phyloP scores from a whole-genome alignment of 2,329 filamentous ascomycete genomes.

The Drechslerella coelobrocha region DNA sequence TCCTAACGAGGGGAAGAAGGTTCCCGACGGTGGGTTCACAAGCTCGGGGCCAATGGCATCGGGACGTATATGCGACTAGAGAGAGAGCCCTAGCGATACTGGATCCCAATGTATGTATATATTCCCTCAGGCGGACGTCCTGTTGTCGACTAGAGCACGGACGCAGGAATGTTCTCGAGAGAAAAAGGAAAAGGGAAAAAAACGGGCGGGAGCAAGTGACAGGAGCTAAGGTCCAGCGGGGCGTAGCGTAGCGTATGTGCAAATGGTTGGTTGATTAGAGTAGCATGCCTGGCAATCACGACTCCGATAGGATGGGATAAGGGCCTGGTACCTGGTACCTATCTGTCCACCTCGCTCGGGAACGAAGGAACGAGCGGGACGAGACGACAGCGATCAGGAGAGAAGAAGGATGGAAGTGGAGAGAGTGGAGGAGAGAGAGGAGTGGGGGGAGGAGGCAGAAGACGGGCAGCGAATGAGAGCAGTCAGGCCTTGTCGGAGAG shows the following conservation, averaged over 20 bases:
- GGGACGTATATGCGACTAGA: conserved; percentile 17
- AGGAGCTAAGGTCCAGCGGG: not conserved
- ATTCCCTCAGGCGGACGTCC: too few species aligned
- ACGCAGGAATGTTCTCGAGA: too few species aligned
- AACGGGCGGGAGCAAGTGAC: not conserved
- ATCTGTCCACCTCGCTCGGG: too few species aligned
- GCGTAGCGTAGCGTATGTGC: conserved; percentile 9
- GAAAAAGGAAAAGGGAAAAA: not conserved
- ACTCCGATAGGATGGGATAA: not conserved
- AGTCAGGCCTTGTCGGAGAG: not conserved
- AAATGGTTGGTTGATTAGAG: conserved; percentile 2
- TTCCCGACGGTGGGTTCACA: conserved; percentile 17
- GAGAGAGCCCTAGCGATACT: too few species aligned
- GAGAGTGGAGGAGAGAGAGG: too few species aligned
- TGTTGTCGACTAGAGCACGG: too few species aligned
- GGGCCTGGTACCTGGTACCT: too few species aligned
- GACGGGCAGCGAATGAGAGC: too few species aligned
- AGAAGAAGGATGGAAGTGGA: not conserved
- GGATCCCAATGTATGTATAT: too few species aligned
- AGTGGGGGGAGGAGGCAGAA: too few species aligned
- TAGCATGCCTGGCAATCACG: not conserved
- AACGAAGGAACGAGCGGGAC: not conserved
- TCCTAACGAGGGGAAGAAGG: conserved; percentile 8
- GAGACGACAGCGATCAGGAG: not conserved
- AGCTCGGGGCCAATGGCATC: conserved; percentile 44